Base-by-base conservation (phyloP, 129 eudicot species). In the Calendula officinalis region DNA sequence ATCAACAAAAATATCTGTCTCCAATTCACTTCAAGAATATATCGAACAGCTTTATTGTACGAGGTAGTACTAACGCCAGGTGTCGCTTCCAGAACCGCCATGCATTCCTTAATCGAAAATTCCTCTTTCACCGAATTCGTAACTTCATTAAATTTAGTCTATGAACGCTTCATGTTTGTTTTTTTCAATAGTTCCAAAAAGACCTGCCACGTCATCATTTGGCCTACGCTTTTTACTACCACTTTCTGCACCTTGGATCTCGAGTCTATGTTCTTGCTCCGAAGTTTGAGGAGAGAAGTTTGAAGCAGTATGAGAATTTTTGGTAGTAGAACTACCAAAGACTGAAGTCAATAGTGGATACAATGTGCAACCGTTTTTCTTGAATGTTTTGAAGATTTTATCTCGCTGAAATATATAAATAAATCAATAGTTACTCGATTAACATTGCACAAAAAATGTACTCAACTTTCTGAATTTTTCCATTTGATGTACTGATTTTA, bases 31-130 rank as follows among this genome's bases (percentile, higher is more conserved):
- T 59, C 64, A 59, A 8, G 47, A 39, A 59, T 37, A 33, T 37
- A 59, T 3, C 6, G 12, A 16, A 59, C 12, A 5, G 8, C 64
- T 59, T 38, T 59, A 12, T 14, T 59, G 48, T 59, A 59, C 10
- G 35, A 59, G 32, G 47, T 39, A 7, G 34, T 7, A 10, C 34
- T 13, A 16, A 59, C 64, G 27, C n/a, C 47, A 59, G 35, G 48
- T 59, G 64, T 59, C 38, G 47, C 64, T 59, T 59, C 64, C 5
- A 38, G 34, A 6, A 9, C 45, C 14, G 34, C 32, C 64, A 59
- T 59, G 3, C 48, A 59, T 3, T 58, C 48, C n/a, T 16, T 6
- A 37, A 58, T 38, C 12, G 64, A 58, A 10, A n/a, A 59, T 39
- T 59, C 34, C 17, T 59, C 47, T 4, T 4, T 6, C 13, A 15